These are phyloP conservation scores for Protomyces inouyei DNA, from an alignment of 1,139 yeast species.

Conservation along the genomic window DNA sequence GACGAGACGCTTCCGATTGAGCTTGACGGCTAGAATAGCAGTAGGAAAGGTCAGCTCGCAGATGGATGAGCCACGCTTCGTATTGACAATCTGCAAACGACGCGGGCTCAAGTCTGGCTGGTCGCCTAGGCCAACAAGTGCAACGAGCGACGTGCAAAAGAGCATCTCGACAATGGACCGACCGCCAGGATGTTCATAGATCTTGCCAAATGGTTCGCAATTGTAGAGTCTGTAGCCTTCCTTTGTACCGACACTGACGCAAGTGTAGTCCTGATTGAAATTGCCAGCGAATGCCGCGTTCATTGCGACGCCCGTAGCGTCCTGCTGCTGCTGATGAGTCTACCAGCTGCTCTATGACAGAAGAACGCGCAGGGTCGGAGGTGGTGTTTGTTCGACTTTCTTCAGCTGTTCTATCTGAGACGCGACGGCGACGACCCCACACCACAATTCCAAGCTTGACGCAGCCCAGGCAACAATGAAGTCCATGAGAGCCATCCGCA, in stretches of 20 bases:
- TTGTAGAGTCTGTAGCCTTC: constrained; percentile 76
- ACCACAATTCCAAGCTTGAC: too few relatives aligned
- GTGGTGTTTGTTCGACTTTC: neutral
- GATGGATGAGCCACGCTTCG: constrained; percentile 62
- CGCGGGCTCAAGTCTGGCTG: constrained; percentile 75
- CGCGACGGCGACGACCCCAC: too few relatives aligned
- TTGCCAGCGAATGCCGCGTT: constrained; percentile 19
- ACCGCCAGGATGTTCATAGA: constrained; percentile 58
- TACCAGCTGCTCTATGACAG: too few relatives aligned
- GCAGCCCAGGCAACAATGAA: constrained; percentile 20
- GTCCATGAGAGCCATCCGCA: constrained; percentile 55
- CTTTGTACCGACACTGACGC: constrained; percentile 18
- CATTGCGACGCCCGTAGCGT: neutral
- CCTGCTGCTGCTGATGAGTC: too few relatives aligned
- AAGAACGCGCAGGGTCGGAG: neutral
- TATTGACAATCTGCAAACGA: constrained; percentile 72
- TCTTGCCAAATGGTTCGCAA: constrained; percentile 84
- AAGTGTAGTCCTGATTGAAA: constrained; percentile 22
- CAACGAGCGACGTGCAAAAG: constrained; percentile 79
- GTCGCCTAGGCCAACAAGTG: constrained; percentile 83
- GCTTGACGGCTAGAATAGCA: constrained; percentile 67
- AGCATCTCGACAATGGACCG: constrained; percentile 83
- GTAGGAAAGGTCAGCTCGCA: constrained; percentile 90
- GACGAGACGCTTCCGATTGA: constrained; percentile 68
- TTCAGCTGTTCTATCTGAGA: neutral